These are phyloP conservation scores for Naumovozyma dairenensis DNA, from an alignment of 805 yeast species.

Conservation along the genomic window DNA sequence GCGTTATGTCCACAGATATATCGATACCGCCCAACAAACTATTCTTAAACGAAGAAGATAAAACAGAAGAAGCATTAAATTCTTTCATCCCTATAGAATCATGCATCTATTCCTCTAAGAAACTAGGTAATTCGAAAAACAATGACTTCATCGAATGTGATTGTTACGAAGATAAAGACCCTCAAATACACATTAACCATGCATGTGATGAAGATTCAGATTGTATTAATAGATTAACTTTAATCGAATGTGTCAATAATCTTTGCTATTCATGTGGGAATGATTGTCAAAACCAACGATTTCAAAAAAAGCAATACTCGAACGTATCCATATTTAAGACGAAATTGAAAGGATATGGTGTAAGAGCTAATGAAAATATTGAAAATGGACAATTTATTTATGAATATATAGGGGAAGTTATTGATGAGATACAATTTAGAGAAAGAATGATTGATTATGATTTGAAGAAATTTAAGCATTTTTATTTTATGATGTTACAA, in stretches of 20 bases:
- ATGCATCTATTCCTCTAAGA: conserved; percentile 53
- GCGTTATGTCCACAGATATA: not conserved
- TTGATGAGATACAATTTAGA: conserved; percentile 69
- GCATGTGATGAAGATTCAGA: conserved; percentile 84
- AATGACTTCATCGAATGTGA: conserved; percentile 85
- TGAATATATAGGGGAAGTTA: conserved; percentile 92
- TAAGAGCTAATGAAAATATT: conserved; percentile 56
- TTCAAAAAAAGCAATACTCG: conserved; percentile 69
- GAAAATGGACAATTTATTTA: conserved; percentile 63
- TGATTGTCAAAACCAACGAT: conserved; percentile 78
- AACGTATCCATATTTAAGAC: conserved; percentile 74
- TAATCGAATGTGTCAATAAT: conserved; percentile 78
- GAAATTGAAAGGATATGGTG: conserved; percentile 81
- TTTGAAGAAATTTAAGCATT: conserved; percentile 58
- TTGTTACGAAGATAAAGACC: conserved; percentile 46
- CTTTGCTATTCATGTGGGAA: conserved; percentile 60
- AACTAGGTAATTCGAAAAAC: conserved; percentile 56
- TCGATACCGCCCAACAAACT: conserved; percentile 5
- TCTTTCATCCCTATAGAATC: conserved; percentile 47
- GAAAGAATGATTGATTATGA: conserved; percentile 69
- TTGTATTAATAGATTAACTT: conserved; percentile 86
- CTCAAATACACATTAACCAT: conserved; percentile 31
- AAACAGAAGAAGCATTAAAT: conserved; percentile 56
- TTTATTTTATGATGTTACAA: conserved; percentile 92
- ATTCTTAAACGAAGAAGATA: conserved; percentile 37